Conservation (phyloP, 257 asterid genomes). For the Fraxinus americana region DNA sequence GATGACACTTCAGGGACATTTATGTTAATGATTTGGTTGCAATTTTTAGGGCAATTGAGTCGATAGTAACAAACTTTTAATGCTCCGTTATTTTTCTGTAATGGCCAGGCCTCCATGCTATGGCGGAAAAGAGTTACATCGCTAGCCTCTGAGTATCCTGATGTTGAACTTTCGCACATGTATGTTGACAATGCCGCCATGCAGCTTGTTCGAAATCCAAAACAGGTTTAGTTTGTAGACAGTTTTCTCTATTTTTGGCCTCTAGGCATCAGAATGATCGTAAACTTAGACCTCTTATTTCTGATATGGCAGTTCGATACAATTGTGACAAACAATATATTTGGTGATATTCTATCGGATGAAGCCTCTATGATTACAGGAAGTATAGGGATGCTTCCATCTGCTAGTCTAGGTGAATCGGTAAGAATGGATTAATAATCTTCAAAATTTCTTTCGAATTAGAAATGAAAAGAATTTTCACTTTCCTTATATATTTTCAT, state of each 20-base stretch:
- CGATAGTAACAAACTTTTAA: constrained; percentile 8
- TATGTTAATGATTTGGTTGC: background rate
- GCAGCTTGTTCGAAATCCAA: constrained; percentile 98
- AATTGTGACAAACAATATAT: constrained; percentile 91
- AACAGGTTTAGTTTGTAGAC: constrained; percentile 56
- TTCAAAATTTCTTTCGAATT: background rate
- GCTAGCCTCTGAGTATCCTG: constrained; percentile 82
- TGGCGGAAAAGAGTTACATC: constrained; percentile 81
- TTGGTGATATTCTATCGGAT: constrained; percentile 95
- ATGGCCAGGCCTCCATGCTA: constrained; percentile 85
- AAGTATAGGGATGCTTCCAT: constrained; percentile 99
- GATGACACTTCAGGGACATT: background rate
- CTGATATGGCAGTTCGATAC: constrained; percentile 85
- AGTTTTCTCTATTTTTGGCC: constrained; percentile 16
- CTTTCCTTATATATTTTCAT: constrained; percentile 2
- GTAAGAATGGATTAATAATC: constrained; percentile 38
- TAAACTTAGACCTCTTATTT: constrained; percentile 15
- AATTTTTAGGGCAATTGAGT: background rate
- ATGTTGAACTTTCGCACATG: constrained; percentile 97
- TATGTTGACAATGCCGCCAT: constrained; percentile 98
- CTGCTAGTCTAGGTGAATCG: constrained; percentile 93
- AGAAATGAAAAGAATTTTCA: background rate
- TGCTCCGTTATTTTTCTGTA: constrained; percentile 23
- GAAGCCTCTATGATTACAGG: constrained; percentile 99
- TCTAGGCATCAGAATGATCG: constrained; percentile 3